Conservation (phyloP, 2,329 filamentous ascomycete species). For the Colletotrichum theobromicola region DNA sequence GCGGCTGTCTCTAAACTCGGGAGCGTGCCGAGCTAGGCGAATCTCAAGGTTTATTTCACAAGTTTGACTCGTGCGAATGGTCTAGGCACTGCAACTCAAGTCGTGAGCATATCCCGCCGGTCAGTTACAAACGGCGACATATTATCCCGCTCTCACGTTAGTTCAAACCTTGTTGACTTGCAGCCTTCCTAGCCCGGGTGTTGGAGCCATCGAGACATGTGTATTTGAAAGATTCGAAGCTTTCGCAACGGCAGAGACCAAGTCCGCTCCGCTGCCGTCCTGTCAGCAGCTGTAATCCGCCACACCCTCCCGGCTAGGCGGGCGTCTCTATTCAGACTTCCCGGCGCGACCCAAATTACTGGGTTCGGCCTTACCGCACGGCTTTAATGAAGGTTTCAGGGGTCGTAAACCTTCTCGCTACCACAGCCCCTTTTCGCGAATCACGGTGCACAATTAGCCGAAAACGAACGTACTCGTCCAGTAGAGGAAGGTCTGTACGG, state of each 20-base stretch:
- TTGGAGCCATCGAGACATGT: not conserved
- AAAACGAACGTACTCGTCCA: not conserved
- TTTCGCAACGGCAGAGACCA: accelerated
- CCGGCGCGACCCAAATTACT: not conserved
- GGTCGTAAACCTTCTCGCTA: not conserved
- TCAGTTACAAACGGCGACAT: not conserved
- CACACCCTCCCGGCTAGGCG: not conserved
- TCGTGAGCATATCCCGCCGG: not conserved
- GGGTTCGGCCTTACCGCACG: not conserved
- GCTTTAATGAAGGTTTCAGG: not conserved
- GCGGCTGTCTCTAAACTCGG: not conserved
- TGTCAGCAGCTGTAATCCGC: not conserved
- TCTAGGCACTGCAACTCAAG: not conserved
- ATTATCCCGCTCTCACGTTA: not conserved
- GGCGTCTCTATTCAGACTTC: not conserved
- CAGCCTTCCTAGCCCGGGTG: not conserved
- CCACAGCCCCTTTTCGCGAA: not conserved
- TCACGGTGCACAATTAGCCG: not conserved
- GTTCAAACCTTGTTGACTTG: not conserved
- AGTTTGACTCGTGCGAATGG: not conserved
- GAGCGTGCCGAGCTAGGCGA: not conserved
- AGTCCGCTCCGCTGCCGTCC: not conserved
- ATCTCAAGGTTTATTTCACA: not conserved
- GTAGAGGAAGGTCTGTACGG: not conserved
- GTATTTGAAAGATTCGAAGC: accelerated